These are phyloP conservation scores for Lignosus rhinocerotis DNA, from an alignment of 1,284 basidiomycete species.

Conservation along the genomic window DNA sequence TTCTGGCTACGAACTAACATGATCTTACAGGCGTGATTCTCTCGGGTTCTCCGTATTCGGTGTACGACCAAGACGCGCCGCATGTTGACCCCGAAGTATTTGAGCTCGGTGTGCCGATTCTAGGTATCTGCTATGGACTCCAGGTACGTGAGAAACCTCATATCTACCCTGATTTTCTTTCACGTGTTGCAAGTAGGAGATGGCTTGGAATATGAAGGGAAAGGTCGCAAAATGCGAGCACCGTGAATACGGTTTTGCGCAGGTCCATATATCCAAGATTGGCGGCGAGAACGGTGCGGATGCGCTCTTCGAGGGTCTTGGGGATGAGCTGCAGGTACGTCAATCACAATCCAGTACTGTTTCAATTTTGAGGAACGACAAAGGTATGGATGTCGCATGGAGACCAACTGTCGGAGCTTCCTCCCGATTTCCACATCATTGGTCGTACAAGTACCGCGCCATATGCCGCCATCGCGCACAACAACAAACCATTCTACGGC, in stretches of 20 bases:
- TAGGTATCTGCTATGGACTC: slow-evolving; percentile 99
- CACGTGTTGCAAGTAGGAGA: slow-evolving; percentile 62
- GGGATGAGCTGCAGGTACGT: slow-evolving; percentile 78
- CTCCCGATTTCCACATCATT: slow-evolving; percentile 86
- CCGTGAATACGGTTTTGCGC: slow-evolving; percentile 94
- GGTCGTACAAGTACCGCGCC: slow-evolving; percentile 89
- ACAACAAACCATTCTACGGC: slow-evolving; percentile 89
- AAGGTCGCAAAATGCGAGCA: slow-evolving; percentile 89
- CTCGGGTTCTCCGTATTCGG: slow-evolving; percentile 98
- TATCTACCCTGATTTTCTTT: neutral
- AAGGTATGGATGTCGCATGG: slow-evolving; percentile 99
- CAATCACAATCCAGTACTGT: slow-evolving; percentile 1
- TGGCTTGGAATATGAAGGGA: slow-evolving; percentile 89
- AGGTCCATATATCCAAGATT: slow-evolving; percentile 75
- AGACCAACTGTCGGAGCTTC: slow-evolving; percentile 86
- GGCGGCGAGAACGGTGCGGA: slow-evolving; percentile 63
- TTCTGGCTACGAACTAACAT: neutral
- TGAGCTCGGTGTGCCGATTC: slow-evolving; percentile 84
- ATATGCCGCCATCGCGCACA: slow-evolving; percentile 92
- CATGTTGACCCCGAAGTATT: slow-evolving; percentile 97
- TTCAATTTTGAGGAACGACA: neutral
- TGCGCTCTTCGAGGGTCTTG: slow-evolving; percentile 83
- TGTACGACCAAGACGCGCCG: slow-evolving; percentile 92
- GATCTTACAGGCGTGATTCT: slow-evolving; percentile 82
- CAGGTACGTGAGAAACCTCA: slow-evolving; percentile 54